Evolutionary conservation across 495 filamentous ascomycete genomes (phyloP).

Genomic region (Aspergillus ostianus): DNA sequence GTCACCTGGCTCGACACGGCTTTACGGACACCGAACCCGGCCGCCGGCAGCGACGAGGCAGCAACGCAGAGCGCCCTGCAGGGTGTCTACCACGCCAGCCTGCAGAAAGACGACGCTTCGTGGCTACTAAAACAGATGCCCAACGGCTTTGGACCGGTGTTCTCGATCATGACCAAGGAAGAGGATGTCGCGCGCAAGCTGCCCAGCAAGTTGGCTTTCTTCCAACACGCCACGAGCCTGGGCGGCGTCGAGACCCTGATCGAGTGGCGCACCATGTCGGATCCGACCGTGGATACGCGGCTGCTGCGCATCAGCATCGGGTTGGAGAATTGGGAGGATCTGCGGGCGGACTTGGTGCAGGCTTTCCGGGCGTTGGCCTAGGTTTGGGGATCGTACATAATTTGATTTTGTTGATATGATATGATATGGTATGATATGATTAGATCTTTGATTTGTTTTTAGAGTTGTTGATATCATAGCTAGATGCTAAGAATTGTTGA

Average conservation of each 20-base stretch:
- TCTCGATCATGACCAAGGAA: slow-evolving; percentile 64
- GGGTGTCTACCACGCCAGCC: slow-evolving; percentile 69
- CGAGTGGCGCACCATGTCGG: slow-evolving; percentile 70
- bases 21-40: slow-evolving; percentile 32
- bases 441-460: background rate
- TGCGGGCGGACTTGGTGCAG: slow-evolving; percentile 69
- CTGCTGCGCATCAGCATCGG: slow-evolving; percentile 83
- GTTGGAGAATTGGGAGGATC: slow-evolving; percentile 82
- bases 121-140: slow-evolving; percentile 94
- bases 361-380: slow-evolving; percentile 51
- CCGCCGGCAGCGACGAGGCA: slow-evolving; percentile 35
- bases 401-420: slow-evolving; percentile 5
- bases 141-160: slow-evolving; percentile 85
- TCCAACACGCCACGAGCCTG: slow-evolving; percentile 92
- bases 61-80: slow-evolving; percentile 53
- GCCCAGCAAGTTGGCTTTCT: slow-evolving; percentile 74
- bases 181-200: slow-evolving; percentile 61
- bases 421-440: slow-evolving; percentile 2
- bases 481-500: no score
- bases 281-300: slow-evolving; percentile 66
- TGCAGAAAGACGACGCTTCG: slow-evolving; percentile 61
- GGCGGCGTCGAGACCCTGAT: slow-evolving; percentile 94
- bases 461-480: background rate
- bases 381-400: slow-evolving; percentile 9
- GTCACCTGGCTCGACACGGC: slow-evolving; percentile 66